These are phyloP conservation scores for Beauveria scarabaeidicola DNA, from an alignment of 2,329 filamentous ascomycete species.

Conservation along the genomic window DNA sequence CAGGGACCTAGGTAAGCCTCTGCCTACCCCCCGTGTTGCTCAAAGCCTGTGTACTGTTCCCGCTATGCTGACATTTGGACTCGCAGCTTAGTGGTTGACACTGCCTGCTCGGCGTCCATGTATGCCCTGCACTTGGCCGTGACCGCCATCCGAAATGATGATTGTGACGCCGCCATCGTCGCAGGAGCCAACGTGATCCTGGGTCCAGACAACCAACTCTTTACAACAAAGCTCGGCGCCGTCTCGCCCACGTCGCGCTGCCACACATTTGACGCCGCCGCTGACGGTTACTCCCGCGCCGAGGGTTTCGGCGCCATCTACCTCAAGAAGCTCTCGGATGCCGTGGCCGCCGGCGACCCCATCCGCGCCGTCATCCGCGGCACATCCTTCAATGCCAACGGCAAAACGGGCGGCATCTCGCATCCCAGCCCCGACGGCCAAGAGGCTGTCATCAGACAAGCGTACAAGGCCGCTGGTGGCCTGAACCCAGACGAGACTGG, in stretches of 20 bases:
- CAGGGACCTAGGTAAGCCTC: conserved; percentile 19
- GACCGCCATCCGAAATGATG: conserved; percentile 22
- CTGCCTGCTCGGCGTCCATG: conserved; percentile 29
- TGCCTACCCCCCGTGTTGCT: too few relatives aligned
- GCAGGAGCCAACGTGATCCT: conserved; percentile 17
- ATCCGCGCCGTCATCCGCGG: conserved; percentile 27
- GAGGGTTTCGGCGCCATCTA: conserved; percentile 36
- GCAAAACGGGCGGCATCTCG: conserved; percentile 34
- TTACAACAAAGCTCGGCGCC: neutral
- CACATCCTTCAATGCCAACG: conserved; percentile 30
- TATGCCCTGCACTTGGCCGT: conserved; percentile 26
- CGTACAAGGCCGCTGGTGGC: conserved; percentile 12
- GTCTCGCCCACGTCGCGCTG: neutral
- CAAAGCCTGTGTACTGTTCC: too few relatives aligned
- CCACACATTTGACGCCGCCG: conserved; percentile 28
- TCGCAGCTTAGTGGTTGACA: conserved; percentile 27
- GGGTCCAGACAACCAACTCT: conserved; percentile 14
- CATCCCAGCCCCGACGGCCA: conserved; percentile 21
- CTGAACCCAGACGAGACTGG: conserved; percentile 18
- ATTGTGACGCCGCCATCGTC: conserved; percentile 19
- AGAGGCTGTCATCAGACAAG: neutral
- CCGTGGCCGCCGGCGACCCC: conserved; percentile 1
- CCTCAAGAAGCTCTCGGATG: conserved; percentile 25
- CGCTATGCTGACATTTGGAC: too few relatives aligned
- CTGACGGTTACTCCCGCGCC: conserved; percentile 38